A percentile compares a stretch with the other conserved stretches of the same genome.
phyloP scores from a whole-genome alignment of 2,329 filamentous ascomycete genomes.

The Trichoderma hamatum region DNA sequence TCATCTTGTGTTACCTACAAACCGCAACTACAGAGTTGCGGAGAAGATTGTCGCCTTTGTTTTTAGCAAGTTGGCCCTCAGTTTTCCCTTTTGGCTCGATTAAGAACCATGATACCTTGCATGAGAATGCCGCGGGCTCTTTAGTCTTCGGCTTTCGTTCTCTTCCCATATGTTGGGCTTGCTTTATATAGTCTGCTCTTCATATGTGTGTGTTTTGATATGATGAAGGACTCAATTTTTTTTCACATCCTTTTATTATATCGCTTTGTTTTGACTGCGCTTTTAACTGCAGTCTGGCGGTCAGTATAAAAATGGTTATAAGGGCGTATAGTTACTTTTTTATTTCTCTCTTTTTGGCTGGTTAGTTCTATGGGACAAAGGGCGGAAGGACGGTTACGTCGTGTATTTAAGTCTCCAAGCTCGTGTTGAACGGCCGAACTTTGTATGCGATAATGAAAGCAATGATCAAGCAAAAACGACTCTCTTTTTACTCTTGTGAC shows the following conservation, averaged over 20 bases:
- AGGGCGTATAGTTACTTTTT: slow-evolving; percentile 13
- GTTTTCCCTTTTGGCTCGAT: slow-evolving; percentile 13
- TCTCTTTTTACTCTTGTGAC: background rate
- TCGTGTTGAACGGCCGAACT: slow-evolving; percentile 20
- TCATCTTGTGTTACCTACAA: background rate
- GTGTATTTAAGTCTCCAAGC: slow-evolving; percentile 20
- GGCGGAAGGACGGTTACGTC: slow-evolving; percentile 9
- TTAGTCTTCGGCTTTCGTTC: background rate
- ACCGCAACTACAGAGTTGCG: background rate
- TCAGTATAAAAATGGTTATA: slow-evolving; percentile 22
- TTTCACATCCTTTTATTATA: background rate
- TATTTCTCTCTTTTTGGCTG: slow-evolving; percentile 3
- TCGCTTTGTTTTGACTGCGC: slow-evolving; percentile 10
- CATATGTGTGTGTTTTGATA: background rate
- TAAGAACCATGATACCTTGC: slow-evolving; percentile 21
- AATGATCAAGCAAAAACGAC: slow-evolving; percentile 19
- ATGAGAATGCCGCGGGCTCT: background rate
- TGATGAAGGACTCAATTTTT: background rate
- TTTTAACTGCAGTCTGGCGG: slow-evolving; percentile 11
- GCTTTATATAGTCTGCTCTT: background rate
- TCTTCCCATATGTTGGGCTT: background rate
- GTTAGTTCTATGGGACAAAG: background rate
- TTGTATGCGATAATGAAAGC: slow-evolving; percentile 27
- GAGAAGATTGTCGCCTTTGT: slow-evolving; percentile 4
- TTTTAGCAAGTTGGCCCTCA: slow-evolving; percentile 27